A percentile compares a stretch with the other conserved stretches of the same genome.
Conservation (phyloP, 768 basidiomycete species). For the Tricholoma flavovirens region DNA sequence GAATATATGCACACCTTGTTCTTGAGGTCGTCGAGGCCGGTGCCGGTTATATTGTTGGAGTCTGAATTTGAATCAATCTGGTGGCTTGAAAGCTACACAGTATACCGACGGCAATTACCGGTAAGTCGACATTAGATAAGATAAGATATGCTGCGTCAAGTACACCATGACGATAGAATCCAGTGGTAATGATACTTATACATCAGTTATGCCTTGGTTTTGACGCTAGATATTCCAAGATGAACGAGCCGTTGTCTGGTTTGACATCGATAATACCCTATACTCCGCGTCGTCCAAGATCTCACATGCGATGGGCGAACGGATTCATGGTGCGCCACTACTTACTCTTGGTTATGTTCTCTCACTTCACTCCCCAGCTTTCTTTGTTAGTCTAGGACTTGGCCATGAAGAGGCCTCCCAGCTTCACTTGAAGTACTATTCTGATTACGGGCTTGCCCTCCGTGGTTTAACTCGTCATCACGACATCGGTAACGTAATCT, state of each 20-base stretch:
- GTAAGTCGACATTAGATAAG: constrained; percentile 12
- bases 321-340: constrained; percentile 57
- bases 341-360: neutral
- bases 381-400: constrained; percentile 70
- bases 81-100: constrained; percentile 46
- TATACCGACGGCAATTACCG: constrained; percentile 35
- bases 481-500: constrained; percentile 51
- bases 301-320: constrained; percentile 71
- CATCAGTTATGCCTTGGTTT: neutral
- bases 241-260: constrained; percentile 61
- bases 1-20: constrained; percentile 35
- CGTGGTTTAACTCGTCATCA: constrained; percentile 76
- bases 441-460: constrained; percentile 76
- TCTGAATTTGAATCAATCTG: constrained; percentile 23
- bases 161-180: constrained; percentile 3
- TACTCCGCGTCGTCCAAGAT: constrained; percentile 75
- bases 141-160: constrained; percentile 17
- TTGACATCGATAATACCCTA: constrained; percentile 87
- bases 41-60: constrained; percentile 36
- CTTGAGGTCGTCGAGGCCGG: constrained; percentile 48
- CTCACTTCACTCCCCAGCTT: constrained; percentile 40
- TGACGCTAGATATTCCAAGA: constrained; percentile 27
- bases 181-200: constrained; percentile 6
- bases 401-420: constrained; percentile 60
- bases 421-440: constrained; percentile 70